Base-by-base conservation (phyloP, 2,329 filamentous ascomycete genomes). In the Blastomyces emzantsi region DNA sequence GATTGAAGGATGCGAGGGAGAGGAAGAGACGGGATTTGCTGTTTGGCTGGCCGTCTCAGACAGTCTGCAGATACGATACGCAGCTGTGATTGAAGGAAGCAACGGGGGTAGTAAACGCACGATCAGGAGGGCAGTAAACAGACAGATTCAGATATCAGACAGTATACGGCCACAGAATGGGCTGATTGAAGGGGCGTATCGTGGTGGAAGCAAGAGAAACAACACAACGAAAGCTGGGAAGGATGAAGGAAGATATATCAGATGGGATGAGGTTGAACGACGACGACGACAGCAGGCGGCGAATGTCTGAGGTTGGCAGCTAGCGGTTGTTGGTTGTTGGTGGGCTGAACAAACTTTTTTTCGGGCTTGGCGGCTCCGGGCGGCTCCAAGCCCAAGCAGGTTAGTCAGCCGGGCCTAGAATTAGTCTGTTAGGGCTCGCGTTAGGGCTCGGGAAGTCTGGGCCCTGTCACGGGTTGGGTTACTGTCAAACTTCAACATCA, bases 1-100 rank as follows among this genome's bases (percentile, higher is more conserved):
- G 65, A 51, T 62, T 59, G 65, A 60, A 54, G 64, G 58, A 55
- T 63, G 64, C 65, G 56, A n/a, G n/a, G 62, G 47, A 52, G 51
- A 61, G 51, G 11, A 36, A 41, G 45, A 11, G 36, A 54, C 17
- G 8, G 55, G 54, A 11, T 41, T 36, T 6, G 41, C 15, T 9
- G 57, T 39, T 36, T 47, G 41, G 41, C 45, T 60, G 45, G 30
- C 41, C 15, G 45, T 33, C 58, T 45, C 36, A 45, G 22, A 47
- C n/a, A n/a, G 17, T 33, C 7, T 22, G 25, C 25, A 60, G 55
- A 41, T 17, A 43, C 7, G 6, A 19, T 43, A 3, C n/a, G 4
- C 11, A 25, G 33, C 36, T 25, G 36, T 25, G 36, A 22, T 55
- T 55, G 17, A 30, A 8, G n/a, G 17, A 30, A 8, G n/a, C 19